Percentiles rank a stretch among this genome's conserved stretches.
Evolutionary conservation across 345 rosid genomes (phyloP).

Genomic region (Moringa oleifera): DNA sequence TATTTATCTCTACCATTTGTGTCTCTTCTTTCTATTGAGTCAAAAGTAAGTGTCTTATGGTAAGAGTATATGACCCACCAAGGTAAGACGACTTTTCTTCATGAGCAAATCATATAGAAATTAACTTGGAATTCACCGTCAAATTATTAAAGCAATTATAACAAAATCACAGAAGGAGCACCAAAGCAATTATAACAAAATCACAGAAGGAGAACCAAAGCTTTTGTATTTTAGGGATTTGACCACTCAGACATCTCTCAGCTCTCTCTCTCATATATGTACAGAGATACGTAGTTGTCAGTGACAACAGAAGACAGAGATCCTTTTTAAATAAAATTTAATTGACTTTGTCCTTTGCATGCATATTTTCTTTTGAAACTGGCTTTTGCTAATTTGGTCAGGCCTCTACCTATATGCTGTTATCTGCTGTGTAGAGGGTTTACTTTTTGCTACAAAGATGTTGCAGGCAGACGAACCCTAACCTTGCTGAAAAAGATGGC

Average conservation of each 20-base stretch:
- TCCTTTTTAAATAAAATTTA: slow-evolving; percentile 21
- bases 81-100: too few relatives aligned
- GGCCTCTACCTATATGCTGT: neutral
- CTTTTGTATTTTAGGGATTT: slow-evolving; percentile 24
- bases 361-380: slow-evolving; percentile 9
- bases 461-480: slow-evolving; percentile 14
- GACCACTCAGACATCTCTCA: slow-evolving; percentile 32
- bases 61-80: too few relatives aligned
- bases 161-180: neutral
- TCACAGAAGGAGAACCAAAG: neutral
- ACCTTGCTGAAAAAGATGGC: slow-evolving; percentile 28
- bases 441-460: slow-evolving; percentile 13
- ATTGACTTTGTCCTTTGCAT: slow-evolving; percentile 22
- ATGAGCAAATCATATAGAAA: too few relatives aligned
- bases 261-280: slow-evolving; percentile 7
- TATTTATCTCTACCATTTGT: too few relatives aligned
- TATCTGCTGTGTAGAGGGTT: neutral
- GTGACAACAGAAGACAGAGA: slow-evolving; percentile 41
- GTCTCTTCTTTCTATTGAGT: too few relatives aligned
- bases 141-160: neutral
- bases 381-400: neutral
- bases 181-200: neutral
- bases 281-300: slow-evolving; percentile 45
- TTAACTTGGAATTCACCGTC: neutral
- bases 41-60: too few relatives aligned